These are phyloP conservation scores for Osmozyma mogii DNA, from an alignment of 805 yeast genomes.

Conservation along the genomic window DNA sequence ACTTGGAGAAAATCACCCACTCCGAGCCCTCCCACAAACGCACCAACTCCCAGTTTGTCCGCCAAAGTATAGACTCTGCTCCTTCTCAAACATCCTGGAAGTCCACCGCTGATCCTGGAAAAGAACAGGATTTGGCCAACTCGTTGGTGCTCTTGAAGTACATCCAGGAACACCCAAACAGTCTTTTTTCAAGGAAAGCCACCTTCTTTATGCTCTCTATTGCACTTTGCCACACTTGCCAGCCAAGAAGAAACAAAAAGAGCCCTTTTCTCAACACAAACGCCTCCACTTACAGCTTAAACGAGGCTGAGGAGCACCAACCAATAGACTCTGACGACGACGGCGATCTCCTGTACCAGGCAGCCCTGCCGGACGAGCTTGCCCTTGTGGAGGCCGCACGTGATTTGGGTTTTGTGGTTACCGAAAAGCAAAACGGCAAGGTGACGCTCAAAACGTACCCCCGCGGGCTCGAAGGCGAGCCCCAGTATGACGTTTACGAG, in stretches of 20 bases:
- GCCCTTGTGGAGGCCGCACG: conserved; percentile 93
- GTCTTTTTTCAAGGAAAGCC: conserved; percentile 63
- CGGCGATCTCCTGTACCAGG: conserved; percentile 68
- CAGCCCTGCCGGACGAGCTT: conserved; percentile 94
- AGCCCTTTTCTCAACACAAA: conserved; percentile 4
- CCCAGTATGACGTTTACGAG: conserved; percentile 62
- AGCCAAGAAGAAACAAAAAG: conserved; percentile 48
- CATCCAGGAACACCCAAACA: conserved; percentile 64
- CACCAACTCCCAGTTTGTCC: conserved; percentile 26
- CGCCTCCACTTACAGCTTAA: conserved; percentile 7
- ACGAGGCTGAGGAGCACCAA: conserved; percentile 11
- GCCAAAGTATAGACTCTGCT: conserved; percentile 26
- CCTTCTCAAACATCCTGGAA: conserved; percentile 33
- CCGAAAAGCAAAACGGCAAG: conserved; percentile 52
- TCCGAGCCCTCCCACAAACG: conserved; percentile 8
- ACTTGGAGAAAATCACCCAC: conserved; percentile 3
- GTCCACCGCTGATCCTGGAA: conserved; percentile 41
- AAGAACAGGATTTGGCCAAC: conserved; percentile 34
- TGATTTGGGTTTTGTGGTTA: conserved; percentile 86
- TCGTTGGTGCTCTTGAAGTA: conserved; percentile 61
- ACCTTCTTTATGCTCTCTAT: conserved; percentile 72
- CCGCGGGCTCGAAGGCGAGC: conserved; percentile 59
- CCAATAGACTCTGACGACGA: conserved; percentile 15
- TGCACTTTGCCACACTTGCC: conserved; percentile 85
- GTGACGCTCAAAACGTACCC: conserved; percentile 76